Conservation (phyloP, 202 grass and related monocot species). For the Sporobolus alterniflorus region DNA sequence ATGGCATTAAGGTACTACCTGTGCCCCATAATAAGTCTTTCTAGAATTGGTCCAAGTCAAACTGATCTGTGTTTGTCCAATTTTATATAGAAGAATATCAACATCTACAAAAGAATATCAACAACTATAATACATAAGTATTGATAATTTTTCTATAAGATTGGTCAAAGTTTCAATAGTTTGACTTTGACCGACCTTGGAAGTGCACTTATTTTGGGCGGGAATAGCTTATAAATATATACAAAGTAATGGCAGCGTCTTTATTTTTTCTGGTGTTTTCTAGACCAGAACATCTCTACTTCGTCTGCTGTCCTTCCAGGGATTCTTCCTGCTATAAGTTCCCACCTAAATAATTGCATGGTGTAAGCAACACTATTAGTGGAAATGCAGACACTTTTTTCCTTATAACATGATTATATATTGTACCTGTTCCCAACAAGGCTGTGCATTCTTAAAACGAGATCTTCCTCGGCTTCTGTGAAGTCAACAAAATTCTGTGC, state of each 20-base stretch:
- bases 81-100: too few species aligned
- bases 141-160: too few species aligned
- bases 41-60: too few species aligned
- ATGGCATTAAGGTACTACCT: not conserved
- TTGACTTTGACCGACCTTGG: too few species aligned
- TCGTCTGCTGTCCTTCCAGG: conserved; percentile 62
- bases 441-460: conserved; percentile 55
- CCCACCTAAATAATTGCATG: conserved; percentile 54
- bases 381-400: not conserved
- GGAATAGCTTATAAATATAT: not conserved
- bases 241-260: not conserved
- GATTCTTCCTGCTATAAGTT: conserved; percentile 66
- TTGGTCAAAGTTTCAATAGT: too few species aligned
- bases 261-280: conserved; percentile 41
- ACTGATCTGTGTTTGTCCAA: too few species aligned
- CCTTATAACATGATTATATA: conserved; percentile 3
- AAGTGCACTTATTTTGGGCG: too few species aligned
- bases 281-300: conserved; percentile 62
- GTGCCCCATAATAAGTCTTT: too few species aligned
- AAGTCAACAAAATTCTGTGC: conserved; percentile 41
- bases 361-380: conserved; percentile 19
- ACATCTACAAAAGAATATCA: too few species aligned
- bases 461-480: conserved; percentile 61
- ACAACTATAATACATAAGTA: too few species aligned
- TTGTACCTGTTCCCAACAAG: conserved; percentile 57